Base-by-base conservation (phyloP, 257 asterid species). In the Galeopsis tetrahit region DNA sequence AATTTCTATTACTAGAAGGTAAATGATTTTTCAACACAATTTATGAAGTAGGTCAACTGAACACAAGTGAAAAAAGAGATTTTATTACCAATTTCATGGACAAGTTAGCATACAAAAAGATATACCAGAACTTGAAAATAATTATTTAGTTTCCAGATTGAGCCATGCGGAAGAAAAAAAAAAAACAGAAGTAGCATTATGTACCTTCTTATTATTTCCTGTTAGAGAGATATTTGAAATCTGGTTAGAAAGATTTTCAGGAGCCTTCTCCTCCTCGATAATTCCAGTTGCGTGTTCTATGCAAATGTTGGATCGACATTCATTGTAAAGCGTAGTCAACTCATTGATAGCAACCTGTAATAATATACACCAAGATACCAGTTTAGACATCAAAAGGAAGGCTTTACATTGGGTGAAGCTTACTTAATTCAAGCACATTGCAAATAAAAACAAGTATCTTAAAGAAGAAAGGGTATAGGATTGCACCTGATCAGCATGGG, bases 251-350 rank as follows among this genome's bases (percentile, higher is more conserved):
- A 93, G 92, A 83, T 83, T 83, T 71, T 93, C 96, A 0, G 97
- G 95, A 83, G 88, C 96, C 77, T 86, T 85, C 86, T 88, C 96
- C 79, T 86, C 96, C 83, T 93, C 98, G 88, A 89, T 88, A 75
- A 91, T 78, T 66, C 89, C 97, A 52, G 86, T 82, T 68, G 97
- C 98, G 55, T 93, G 97, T 86, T 93, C 98, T 80, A 88, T 81
- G 58, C 97, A 93, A 76, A 86, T 89, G 81, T 79, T 87, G 61
- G 96, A 80, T 80, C 97, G 89, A 62, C 96, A 86, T 42, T 91
- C 92, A 31, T 78, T 71, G 62, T 71, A 72, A 75, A 93, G 85
- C 72, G 55, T 80, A 86, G 83, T 83, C 91, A 93, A 75, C 51
- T 89, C 96, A 79, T 86, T 84, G 78, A 86, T 70, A 69, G 80